Base-by-base conservation (phyloP, 2,329 filamentous ascomycete genomes). In the Xylariaceae sp. region DNA sequence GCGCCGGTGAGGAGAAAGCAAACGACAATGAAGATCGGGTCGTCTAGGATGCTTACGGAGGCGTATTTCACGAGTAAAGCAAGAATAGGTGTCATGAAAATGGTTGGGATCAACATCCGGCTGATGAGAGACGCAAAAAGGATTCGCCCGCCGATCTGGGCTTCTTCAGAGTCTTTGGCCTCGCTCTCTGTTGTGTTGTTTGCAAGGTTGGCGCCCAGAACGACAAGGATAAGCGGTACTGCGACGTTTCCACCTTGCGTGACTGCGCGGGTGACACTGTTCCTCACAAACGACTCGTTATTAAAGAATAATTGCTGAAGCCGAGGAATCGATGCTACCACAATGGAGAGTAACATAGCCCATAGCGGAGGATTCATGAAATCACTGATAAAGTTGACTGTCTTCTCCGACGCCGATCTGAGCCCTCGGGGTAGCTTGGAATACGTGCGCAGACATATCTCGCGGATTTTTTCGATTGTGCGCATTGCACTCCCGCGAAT, bases 351-450 rank as follows among this genome's bases (percentile, higher is more conserved):
- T 35, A 97, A 76, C 94, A 99, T 97, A 32, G 94, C 91, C 91
- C 91, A 97, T 30, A 99, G 84, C 0, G 94, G 94, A 42, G 94
- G 92, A 72, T 97, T 97, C 92, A 99, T 97, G 71, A 96, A 96
- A 47, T 88, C 87, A 88, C 88, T 94, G 9, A 91, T 69, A 50
- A 91, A 91, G 47, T 73, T 73, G 62, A 81, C 72, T 63, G 89
- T 59, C 70, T 80, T 70, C 63, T 64, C 70, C 44, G 70, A 73
- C 19, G 74, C 62, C 8, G 31, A 34, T 51, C 52, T 47, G 12
- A 60, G 4, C 7, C 47, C 26, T 19, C 6, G 37, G 26, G 60
- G 60, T 47, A 62, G 29, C 37, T 41, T 55, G 31, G 35, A 40
- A 46, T 62, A 62, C n/a, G 37, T 48, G 43, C 47, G 50, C 26